Conservation (phyloP, 768 basidiomycete species). For the Multifurca ochricompacta region DNA sequence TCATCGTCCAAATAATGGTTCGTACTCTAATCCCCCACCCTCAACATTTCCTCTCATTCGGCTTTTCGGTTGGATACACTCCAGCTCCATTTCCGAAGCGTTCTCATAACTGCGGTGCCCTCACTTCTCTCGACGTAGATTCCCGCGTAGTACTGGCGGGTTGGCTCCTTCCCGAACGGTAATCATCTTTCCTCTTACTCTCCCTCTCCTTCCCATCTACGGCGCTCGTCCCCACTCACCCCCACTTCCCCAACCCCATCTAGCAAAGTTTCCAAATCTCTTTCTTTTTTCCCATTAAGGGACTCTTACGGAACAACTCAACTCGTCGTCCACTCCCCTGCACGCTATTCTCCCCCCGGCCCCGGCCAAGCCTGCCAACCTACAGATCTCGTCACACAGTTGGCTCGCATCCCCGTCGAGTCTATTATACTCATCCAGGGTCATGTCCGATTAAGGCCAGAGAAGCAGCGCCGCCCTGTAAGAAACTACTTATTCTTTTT, state of each 20-base stretch:
- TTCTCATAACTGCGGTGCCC: conserved; percentile 24
- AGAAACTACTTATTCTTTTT: background rate
- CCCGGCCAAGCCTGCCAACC: conserved; percentile 14
- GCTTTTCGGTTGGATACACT: conserved; percentile 5
- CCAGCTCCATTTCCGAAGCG: conserved; percentile 24
- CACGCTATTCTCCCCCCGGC: conserved; percentile 10
- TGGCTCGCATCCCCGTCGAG: conserved; percentile 65
- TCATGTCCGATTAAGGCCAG: conserved; percentile 55
- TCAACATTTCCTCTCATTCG: background rate
- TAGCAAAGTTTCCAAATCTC: conserved; percentile 57
- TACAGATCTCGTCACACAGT: conserved; percentile 29
- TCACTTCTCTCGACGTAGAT: conserved; percentile 21
- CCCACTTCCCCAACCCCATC: conserved; percentile 29
- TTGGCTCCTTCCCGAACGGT: conserved; percentile 81
- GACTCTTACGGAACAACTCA: conserved; percentile 75
- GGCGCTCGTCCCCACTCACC: background rate
- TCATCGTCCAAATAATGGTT: background rate
- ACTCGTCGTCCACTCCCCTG: conserved; percentile 49
- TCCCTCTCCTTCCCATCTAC: background rate
- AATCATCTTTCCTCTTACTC: conserved; percentile 30
- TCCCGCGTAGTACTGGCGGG: conserved; percentile 62
- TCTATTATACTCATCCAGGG: conserved; percentile 75
- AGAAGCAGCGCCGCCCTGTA: conserved; percentile 53
- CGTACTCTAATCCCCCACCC: background rate
- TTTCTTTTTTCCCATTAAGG: conserved; percentile 83